Evolutionary conservation across 2,329 filamentous ascomycete genomes (phyloP).

Genomic region (Colletotrichum melonis): DNA sequence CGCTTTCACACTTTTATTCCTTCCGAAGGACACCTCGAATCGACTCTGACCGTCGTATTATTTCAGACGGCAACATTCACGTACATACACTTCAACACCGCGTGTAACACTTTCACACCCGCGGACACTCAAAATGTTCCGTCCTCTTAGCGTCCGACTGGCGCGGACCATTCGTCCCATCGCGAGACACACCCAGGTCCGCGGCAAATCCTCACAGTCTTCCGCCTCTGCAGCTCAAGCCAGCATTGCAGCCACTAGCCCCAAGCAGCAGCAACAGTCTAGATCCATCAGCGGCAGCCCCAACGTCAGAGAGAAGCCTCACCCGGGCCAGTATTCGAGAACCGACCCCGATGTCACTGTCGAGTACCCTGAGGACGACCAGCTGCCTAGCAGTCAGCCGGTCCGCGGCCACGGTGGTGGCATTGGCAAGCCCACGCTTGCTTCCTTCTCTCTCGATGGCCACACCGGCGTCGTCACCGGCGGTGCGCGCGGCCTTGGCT

Average conservation of each 20-base stretch:
- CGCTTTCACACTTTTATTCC: background rate
- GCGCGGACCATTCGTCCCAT: slow-evolving; percentile 31
- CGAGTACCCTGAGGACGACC: slow-evolving; percentile 79
- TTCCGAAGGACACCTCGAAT: background rate
- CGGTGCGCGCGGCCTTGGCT: slow-evolving; percentile 86
- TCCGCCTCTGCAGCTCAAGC: slow-evolving; percentile 38
- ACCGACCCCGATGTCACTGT: slow-evolving; percentile 84
- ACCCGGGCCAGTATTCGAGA: slow-evolving; percentile 75
- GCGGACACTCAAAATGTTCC: slow-evolving; percentile 29
- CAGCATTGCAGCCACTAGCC: slow-evolving; percentile 30
- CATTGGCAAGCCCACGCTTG: slow-evolving; percentile 87
- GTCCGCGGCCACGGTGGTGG: slow-evolving; percentile 82
- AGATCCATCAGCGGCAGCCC: slow-evolving; percentile 44
- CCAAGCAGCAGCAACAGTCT: slow-evolving; percentile 39
- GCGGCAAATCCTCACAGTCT: slow-evolving; percentile 20
- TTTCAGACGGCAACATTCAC: background rate
- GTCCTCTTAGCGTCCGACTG: slow-evolving; percentile 34
- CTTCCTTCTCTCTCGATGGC: slow-evolving; percentile 87
- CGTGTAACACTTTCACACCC: background rate
- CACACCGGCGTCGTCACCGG: slow-evolving; percentile 89
- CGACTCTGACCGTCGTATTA: background rate
- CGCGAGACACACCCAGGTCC: slow-evolving; percentile 11
- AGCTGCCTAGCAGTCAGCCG: slow-evolving; percentile 77
- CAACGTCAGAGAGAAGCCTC: slow-evolving; percentile 49
- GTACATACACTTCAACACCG: background rate